Conservation (phyloP, 768 basidiomycete genomes). For the Tylopilus intermedius region DNA sequence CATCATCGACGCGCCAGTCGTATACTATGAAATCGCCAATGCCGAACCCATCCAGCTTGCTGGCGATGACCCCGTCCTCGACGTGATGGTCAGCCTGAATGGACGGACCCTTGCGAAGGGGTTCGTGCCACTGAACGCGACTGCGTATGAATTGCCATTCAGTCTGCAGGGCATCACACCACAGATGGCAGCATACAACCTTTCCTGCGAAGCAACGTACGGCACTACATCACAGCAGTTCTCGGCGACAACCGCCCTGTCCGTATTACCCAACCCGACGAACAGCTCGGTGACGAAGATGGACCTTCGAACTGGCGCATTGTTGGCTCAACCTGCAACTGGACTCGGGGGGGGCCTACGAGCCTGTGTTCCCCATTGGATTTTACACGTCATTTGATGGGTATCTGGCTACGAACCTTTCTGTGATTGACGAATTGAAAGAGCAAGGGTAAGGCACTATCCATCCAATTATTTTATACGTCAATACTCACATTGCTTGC, state of each 20-base stretch:
- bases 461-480: not conserved
- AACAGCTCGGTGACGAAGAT: slow-evolving; percentile 60
- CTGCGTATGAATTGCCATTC: slow-evolving; percentile 46
- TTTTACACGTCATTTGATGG: slow-evolving; percentile 43
- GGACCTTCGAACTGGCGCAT: slow-evolving; percentile 54
- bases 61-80: slow-evolving; percentile 20
- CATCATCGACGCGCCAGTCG: slow-evolving; percentile 50
- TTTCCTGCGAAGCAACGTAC: slow-evolving; percentile 27
- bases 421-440: slow-evolving; percentile 30
- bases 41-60: slow-evolving; percentile 39
- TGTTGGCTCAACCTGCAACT: slow-evolving; percentile 47
- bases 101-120: slow-evolving; percentile 23
- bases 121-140: slow-evolving; percentile 46
- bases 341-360: slow-evolving; percentile 47
- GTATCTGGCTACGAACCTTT: slow-evolving; percentile 18
- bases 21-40: slow-evolving; percentile 43
- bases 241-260: slow-evolving; percentile 39
- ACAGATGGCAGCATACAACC: slow-evolving; percentile 29
- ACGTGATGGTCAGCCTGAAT: slow-evolving; percentile 35
- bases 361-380: slow-evolving; percentile 46
- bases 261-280: slow-evolving; percentile 45
- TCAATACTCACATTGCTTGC: not conserved
- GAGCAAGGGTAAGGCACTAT: slow-evolving; percentile 24
- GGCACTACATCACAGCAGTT: slow-evolving; percentile 41
- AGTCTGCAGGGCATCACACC: slow-evolving; percentile 44